These are phyloP conservation scores for Camillea tinctor DNA, from an alignment of 2,329 filamentous ascomycete species.

Conservation along the genomic window DNA sequence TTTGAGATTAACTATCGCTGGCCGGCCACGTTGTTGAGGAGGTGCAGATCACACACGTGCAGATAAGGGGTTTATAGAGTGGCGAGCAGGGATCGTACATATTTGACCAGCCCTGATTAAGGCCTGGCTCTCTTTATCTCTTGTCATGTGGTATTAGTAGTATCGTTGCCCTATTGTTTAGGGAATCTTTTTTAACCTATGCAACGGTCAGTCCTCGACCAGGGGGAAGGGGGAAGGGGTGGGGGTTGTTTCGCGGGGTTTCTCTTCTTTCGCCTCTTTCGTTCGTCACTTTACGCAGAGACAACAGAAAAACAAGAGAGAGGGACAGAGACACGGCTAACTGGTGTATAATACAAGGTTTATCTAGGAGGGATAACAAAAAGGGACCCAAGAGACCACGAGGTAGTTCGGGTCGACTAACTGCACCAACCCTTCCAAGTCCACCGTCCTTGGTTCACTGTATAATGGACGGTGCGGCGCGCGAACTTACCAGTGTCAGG, in stretches of 20 bases:
- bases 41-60: conserved; percentile 25
- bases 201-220: no score
- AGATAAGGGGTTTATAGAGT: conserved; percentile 22
- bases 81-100: conserved; percentile 16
- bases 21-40: conserved; percentile 20
- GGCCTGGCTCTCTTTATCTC: conserved; percentile 3
- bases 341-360: no score
- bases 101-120: conserved; percentile 6
- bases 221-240: no score
- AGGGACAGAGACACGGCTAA: no score
- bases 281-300: not conserved
- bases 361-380: no score
- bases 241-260: not conserved
- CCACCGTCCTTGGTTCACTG: not conserved
- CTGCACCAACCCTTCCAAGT: not conserved
- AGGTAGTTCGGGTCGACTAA: not conserved
- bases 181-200: not conserved
- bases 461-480: not conserved
- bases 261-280: conserved; percentile 3
- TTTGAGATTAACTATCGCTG: conserved; percentile 20
- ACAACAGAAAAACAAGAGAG: not conserved
- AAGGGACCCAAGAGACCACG: no score
- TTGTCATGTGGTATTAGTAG: not conserved
- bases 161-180: not conserved
- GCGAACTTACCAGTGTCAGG: not conserved